Base-by-base conservation (phyloP, 2,329 filamentous ascomycete species). In the Lithohypha guttulata region DNA sequence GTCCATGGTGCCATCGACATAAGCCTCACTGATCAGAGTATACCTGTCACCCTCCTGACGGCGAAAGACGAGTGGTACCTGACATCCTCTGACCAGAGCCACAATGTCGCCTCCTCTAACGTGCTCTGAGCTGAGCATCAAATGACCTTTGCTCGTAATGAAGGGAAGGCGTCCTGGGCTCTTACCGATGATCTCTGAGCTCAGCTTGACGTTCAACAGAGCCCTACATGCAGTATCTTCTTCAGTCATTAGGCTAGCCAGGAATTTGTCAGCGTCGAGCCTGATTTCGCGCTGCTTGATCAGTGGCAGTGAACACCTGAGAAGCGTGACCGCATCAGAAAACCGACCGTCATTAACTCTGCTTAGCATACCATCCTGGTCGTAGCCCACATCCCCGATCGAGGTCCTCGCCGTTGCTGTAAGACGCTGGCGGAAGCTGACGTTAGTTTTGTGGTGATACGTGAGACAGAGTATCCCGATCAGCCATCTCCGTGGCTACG, bases 1-100 rank as follows among this genome's bases (percentile, higher is more conserved):
- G 25, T 39, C 36, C 36, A 39, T 39, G 27, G 32, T 39, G 11
- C 36, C 36, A 22, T 39, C 26, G 11, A 39, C 36, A 22, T 39
- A 39, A 13, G 36, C 36, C 32, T 39, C 36, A 19, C 36, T 39
- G 26, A 39, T 21, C 26, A 39, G 15, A 14, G 20, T 14, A 17
- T 39, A 39, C 36, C n/a, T 15, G 9, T 28, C 26, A 32, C 15
- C 11, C 6, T 13, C 22, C 14, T 13, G 3, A 39, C 36, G 36
- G 32, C 36, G 36, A 32, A 39, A 28, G 23, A 39, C 25, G 19
- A 39, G 32, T 32, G 36, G 36, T 8, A 39, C 36, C 15, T 39
- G 36, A 32, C 13, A 21, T 11, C 36, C 27, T 15, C 23, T 32
- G 27, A 39, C 32, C 21, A 39, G 36, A 32, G 36, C 36, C 13